These are phyloP conservation scores for Arthroderma uncinatum DNA, from an alignment of 2,329 filamentous ascomycete genomes.

Conservation along the genomic window DNA sequence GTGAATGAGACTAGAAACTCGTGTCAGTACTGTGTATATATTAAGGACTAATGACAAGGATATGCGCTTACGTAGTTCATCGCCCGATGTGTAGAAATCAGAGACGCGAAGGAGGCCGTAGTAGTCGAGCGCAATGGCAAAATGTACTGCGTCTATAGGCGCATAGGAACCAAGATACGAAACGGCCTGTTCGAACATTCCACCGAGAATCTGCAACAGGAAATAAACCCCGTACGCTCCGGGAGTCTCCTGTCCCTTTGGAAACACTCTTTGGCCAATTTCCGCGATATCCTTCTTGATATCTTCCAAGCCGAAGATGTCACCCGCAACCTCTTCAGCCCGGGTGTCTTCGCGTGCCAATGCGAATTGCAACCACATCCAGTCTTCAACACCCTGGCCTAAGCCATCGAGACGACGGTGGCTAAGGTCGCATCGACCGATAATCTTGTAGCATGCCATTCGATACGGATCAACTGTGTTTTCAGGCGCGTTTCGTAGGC, in stretches of 20 bases:
- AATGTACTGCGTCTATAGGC: constrained; percentile 89
- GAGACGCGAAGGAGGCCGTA: constrained; percentile 83
- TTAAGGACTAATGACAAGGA: background rate
- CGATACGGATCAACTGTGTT: constrained; percentile 87
- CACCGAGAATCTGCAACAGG: constrained; percentile 78
- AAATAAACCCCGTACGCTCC: constrained; percentile 84
- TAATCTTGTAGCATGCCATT: constrained; percentile 95
- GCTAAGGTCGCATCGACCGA: constrained; percentile 61
- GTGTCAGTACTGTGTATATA: constrained; percentile 8
- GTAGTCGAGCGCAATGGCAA: constrained; percentile 76
- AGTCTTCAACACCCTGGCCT: constrained; percentile 52
- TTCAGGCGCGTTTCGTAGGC: constrained; percentile 70
- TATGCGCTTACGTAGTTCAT: constrained; percentile 48
- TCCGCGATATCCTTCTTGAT: constrained; percentile 73
- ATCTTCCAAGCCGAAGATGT: constrained; percentile 52
- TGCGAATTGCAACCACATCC: constrained; percentile 56
- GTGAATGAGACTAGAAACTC: constrained; percentile 41
- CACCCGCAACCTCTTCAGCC: constrained; percentile 50
- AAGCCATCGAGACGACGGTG: constrained; percentile 47
- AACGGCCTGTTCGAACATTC: constrained; percentile 88
- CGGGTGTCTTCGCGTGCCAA: constrained; percentile 52
- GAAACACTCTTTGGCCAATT: constrained; percentile 84
- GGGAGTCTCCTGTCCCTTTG: constrained; percentile 65
- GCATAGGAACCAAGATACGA: constrained; percentile 85
- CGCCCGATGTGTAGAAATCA: constrained; percentile 62